phyloP scores from a whole-genome alignment of 495 filamentous ascomycete species.

The Poronia punctata region DNA sequence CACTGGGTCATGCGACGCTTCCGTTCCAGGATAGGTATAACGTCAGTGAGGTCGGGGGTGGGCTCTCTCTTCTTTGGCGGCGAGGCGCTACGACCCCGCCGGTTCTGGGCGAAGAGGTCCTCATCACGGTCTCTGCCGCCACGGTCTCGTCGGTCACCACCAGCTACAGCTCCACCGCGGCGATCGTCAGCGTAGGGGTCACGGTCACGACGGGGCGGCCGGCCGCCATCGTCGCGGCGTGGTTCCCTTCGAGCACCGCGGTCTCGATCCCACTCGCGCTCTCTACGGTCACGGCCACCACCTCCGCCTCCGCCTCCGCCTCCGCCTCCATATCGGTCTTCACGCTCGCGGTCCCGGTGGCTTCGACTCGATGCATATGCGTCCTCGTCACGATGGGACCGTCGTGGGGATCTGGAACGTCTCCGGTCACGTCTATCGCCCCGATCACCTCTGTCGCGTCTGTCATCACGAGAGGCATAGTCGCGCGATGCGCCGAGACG shows the following conservation, averaged over 20 bases:
- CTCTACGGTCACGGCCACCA: constrained; percentile 36
- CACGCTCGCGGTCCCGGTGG: constrained; percentile 84
- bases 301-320: constrained; percentile 41
- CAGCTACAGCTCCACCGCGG: constrained; percentile 48
- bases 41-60: constrained; percentile 88
- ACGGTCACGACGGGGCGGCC: constrained; percentile 52
- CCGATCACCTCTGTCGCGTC: constrained; percentile 43
- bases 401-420: constrained; percentile 44
- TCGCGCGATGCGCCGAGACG: constrained; percentile 64
- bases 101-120: constrained; percentile 50
- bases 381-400: constrained; percentile 64
- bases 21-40: constrained; percentile 67
- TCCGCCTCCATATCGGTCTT: constrained; percentile 73
- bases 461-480: constrained; percentile 52
- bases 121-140: constrained; percentile 39
- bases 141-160: constrained; percentile 47
- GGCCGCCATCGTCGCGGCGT: constrained; percentile 57
- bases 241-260: constrained; percentile 50
- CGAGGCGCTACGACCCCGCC: constrained; percentile 65
- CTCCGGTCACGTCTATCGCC: constrained; percentile 46
- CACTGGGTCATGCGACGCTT: constrained; percentile 93
- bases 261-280: constrained; percentile 67
- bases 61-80: constrained; percentile 89
- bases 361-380: constrained; percentile 85
- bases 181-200: constrained; percentile 62